Base-by-base conservation (phyloP, 768 basidiomycete species). In the Agrocybe chaxingu region DNA sequence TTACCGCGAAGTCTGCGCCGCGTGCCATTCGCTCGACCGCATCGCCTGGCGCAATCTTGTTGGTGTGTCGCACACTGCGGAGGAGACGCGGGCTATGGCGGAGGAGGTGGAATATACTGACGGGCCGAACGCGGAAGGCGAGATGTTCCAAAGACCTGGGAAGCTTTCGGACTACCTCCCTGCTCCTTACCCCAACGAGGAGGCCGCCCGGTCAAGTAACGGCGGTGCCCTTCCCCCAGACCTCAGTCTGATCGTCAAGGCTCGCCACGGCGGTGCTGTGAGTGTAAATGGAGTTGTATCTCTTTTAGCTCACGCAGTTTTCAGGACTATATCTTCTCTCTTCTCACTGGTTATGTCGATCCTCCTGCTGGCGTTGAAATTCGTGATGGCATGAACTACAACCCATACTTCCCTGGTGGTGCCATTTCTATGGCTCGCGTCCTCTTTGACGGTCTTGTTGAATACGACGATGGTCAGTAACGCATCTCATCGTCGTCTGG, bases 21-120 rank as follows among this genome's bases (percentile, higher is more conserved):
- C 97, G 8, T 99, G 97, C 71, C 97, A 99, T 70, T 99, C 97
- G 32, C 85, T 99, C 49, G 92, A 99, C 76, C 93, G 97, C 61
- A 95, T 99, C 65, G 97, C 97, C 51, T 99, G 97, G 97, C 92
- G 97, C 67, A 99, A 98, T 76, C 77, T 99, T 51, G 97, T 99
- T 57, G 97, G 94, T 64, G 93, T 98, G 48, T 97, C 94, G 29
- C 97, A 99, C 74, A 92, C 89, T 59, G 96, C 77, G 38, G 89
- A 93, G 57, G 95, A 99, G 73, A 78, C 78, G 47, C 89, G 90
- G 69, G 75, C 77, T 2, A 82, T 98, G 87, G 97, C 97, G 8
- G 97, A 97, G 73, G 96, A 98, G 63, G 77, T 94, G 51, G 97
- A 99, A 70, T 99, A 98, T 71, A 80, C 83, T 63, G 97, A 99